These are phyloP conservation scores for Lagenaria siceraria DNA, from an alignment of 306 rosid genomes.

Conservation along the genomic window DNA sequence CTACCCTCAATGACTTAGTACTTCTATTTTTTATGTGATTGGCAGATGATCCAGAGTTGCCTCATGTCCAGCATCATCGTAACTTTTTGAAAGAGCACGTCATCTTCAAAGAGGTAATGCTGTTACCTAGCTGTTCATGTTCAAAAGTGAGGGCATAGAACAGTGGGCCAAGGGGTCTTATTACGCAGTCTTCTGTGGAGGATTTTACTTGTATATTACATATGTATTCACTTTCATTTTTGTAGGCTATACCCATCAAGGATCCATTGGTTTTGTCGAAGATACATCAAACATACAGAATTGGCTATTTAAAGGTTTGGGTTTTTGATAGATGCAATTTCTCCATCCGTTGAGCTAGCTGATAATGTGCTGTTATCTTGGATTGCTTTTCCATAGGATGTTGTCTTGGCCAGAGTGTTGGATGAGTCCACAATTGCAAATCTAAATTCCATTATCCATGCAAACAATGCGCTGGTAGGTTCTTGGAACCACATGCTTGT, in stretches of 20 bases:
- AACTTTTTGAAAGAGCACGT: constrained; percentile 75
- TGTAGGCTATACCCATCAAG: constrained; percentile 87
- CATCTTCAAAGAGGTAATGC: constrained; percentile 81
- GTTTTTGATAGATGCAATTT: background rate
- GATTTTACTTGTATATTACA: background rate
- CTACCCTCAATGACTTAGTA: background rate
- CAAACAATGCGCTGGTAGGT: constrained; percentile 77
- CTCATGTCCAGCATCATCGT: constrained; percentile 60
- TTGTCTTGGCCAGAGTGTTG: constrained; percentile 73
- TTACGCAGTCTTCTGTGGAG: background rate
- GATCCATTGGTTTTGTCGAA: constrained; percentile 61
- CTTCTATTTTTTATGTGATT: constrained; percentile 12
- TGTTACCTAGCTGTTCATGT: background rate
- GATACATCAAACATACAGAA: constrained; percentile 94
- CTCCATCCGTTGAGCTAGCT: background rate
- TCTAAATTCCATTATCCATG: constrained; percentile 77
- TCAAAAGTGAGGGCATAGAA: background rate
- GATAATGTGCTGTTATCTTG: constrained; percentile 17
- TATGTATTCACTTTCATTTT: background rate
- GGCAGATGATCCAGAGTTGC: constrained; percentile 82
- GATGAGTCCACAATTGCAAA: constrained; percentile 77
- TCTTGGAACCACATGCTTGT: constrained; percentile 7
- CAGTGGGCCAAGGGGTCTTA: background rate
- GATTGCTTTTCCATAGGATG: constrained; percentile 48
- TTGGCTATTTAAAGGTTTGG: constrained; percentile 89